phyloP scores from a whole-genome alignment of 2,329 filamentous ascomycete species.

The Claviceps arundinis region DNA sequence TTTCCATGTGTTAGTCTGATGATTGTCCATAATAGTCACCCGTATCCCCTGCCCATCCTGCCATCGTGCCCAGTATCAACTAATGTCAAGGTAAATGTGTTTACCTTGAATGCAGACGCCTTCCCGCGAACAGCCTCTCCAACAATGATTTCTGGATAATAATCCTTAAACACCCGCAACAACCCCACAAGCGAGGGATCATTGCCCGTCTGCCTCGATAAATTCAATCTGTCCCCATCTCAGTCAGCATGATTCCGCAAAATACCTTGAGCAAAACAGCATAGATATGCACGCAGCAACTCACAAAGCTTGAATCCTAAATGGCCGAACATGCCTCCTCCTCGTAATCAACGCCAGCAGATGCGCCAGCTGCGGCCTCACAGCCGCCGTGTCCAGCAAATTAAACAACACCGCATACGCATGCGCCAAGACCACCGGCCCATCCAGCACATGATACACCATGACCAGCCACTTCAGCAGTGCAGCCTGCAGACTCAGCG shows the following conservation, averaged over 20 bases:
- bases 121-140: slow-evolving; percentile 50
- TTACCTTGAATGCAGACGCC: slow-evolving; percentile 48
- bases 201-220: slow-evolving; percentile 50
- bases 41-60: not conserved
- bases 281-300: not conserved
- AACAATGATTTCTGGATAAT: slow-evolving; percentile 79
- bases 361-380: slow-evolving; percentile 59
- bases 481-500: slow-evolving; percentile 53
- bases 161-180: slow-evolving; percentile 75
- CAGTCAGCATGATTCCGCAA: not conserved
- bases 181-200: slow-evolving; percentile 64
- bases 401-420: slow-evolving; percentile 70
- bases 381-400: slow-evolving; percentile 65
- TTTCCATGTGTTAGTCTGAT: slow-evolving; percentile 1
- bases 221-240: slow-evolving; percentile 30
- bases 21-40: too few relatives aligned
- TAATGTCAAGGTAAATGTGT: not conserved
- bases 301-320: slow-evolving; percentile 66
- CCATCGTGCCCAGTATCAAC: not conserved
- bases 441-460: slow-evolving; percentile 58
- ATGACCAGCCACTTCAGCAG: slow-evolving; percentile 69
- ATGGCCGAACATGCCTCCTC: slow-evolving; percentile 71
- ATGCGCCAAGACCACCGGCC: slow-evolving; percentile 48
- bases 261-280: too few relatives aligned
- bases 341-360: slow-evolving; percentile 66